Percentiles rank a stretch among this genome's conserved stretches.
These are phyloP conservation scores for Coccomyxa sp. DNA, from an alignment of 139 green algal genomes.

Conservation along the genomic window DNA sequence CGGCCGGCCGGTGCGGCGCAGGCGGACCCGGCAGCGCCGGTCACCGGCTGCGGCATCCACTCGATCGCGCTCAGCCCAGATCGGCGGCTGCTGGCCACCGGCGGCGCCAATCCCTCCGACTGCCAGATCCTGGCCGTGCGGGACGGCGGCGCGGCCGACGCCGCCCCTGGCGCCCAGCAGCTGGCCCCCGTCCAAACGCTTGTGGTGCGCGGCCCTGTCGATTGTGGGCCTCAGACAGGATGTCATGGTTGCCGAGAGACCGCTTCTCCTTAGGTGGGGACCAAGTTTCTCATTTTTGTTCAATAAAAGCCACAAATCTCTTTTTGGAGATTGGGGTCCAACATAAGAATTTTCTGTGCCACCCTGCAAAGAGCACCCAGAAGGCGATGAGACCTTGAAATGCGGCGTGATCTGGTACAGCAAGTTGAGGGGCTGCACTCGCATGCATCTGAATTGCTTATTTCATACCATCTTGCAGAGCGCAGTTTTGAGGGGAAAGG, in stretches of 20 bases:
- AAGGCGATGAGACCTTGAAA: too few species aligned
- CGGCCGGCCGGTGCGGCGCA: not conserved
- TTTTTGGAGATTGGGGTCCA: not conserved
- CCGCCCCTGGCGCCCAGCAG: not conserved
- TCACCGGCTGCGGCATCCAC: slow-evolving; percentile 44
- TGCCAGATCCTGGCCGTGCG: slow-evolving; percentile 30
- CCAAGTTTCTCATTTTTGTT: too few species aligned
- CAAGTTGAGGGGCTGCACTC: too few species aligned
- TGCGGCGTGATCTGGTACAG: too few species aligned
- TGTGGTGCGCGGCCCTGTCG: slow-evolving; percentile 7
- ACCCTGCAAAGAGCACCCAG: too few species aligned
- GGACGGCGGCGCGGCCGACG: not conserved
- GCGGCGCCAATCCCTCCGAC: slow-evolving; percentile 36
- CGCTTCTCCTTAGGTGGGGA: too few species aligned
- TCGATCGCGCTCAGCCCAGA: slow-evolving; percentile 35
- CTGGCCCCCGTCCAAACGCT: slow-evolving; percentile 23
- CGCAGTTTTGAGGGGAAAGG: too few species aligned
- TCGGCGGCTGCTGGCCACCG: slow-evolving; percentile 38
- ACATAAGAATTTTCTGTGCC: too few species aligned
- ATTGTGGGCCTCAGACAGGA: not conserved
- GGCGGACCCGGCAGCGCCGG: not conserved
- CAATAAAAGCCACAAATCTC: not conserved
- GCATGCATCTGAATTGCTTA: too few species aligned
- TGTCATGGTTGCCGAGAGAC: too few species aligned
- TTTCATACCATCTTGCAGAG: too few species aligned